Evolutionary conservation across 208 protist genomes (phyloP).

Genomic region (Acanthamoeba healyi): DNA sequence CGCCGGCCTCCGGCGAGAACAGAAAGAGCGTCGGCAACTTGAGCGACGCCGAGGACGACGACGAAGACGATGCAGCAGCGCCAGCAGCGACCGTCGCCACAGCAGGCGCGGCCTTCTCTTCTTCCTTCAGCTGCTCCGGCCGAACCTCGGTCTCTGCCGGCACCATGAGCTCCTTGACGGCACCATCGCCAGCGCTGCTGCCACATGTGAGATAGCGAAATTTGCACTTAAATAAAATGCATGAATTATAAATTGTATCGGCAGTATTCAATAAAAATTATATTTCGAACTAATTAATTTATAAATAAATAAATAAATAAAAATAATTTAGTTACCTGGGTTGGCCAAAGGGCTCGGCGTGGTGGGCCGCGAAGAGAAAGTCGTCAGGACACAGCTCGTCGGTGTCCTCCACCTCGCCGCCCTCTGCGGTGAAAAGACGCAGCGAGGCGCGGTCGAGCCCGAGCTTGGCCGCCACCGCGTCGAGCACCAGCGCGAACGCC

Average conservation of each 20-base stretch:
- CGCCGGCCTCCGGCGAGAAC: conserved; percentile 25
- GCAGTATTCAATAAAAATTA: not conserved
- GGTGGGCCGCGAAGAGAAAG: conserved; percentile 39
- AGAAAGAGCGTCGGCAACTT: not conserved
- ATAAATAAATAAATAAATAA: not conserved
- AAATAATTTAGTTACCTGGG: not conserved
- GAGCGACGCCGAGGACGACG: not conserved
- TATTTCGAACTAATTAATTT: too few relatives aligned
- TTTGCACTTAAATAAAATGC: too few relatives aligned
- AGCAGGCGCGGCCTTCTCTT: not conserved
- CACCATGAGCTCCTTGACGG: too few relatives aligned
- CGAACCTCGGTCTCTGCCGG: not conserved
- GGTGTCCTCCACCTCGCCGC: conserved; percentile 42
- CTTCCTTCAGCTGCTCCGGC: not conserved
- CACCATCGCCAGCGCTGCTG: too few relatives aligned
- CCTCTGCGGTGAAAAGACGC: conserved; percentile 19
- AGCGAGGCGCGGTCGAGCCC: conserved; percentile 24
- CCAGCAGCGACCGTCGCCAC: not conserved
- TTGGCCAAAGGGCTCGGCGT: not conserved
- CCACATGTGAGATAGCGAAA: too few relatives aligned
- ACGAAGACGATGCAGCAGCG: not conserved
- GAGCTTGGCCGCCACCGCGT: conserved; percentile 35
- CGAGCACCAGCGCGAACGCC: not conserved
- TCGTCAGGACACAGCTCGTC: conserved; percentile 53
- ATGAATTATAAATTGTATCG: too few relatives aligned